Base-by-base conservation (phyloP, 176 grass and related monocot species). In the Oryza glumipatula region DNA sequence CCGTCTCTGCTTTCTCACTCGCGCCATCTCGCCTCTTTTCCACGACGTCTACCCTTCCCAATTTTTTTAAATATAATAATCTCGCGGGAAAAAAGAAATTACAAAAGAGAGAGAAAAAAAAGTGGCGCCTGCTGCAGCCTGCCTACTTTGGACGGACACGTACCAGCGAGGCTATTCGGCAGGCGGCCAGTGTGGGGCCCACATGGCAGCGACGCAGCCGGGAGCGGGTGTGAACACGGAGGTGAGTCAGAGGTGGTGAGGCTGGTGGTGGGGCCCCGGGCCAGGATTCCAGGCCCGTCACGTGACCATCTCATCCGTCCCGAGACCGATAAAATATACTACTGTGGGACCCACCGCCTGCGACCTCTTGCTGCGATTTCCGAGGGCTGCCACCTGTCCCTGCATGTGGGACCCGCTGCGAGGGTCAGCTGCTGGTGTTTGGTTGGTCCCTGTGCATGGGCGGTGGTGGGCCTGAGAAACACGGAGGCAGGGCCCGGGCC, bases 91-190 rank as follows among this genome's bases (percentile, higher is more conserved):
- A 58, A 58, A 8, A n/a, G 5, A 56, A 41, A 41, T 41, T 41
- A 8, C 0, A 41, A 41, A 41, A 8, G n/a, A 21, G 1, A 58
- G 1, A 41, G 8, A 41, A 8, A 58, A 58, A 58, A 21, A 58
- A 58, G 52, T 58, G 52, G 17, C 51, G 39, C n/a, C 11, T 36
- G 35, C 35, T 1, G 51, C 24, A 51, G 15, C 51, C 9, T 17
- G 51, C 38, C 26, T 54, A 21, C 63, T 78, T 56, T 68, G 84
- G 70, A 73, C 9, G 70, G 77, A 45, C 60, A n/a, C 76, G 77
- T 74, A 22, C 7, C 67, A 4, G 23, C 11, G 38, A 7, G 3
- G 60, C 67, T 1, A 17, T 36, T 30, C 24, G 41, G 39, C 60
- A 3, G 58, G 41, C 28, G 16, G 81, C 35, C 24, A 16, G 3